Percentiles rank a stretch among this genome's conserved stretches.
These are phyloP conservation scores for Eucalyptus cloeziana DNA, from an alignment of 345 rosid genomes.

Conservation along the genomic window DNA sequence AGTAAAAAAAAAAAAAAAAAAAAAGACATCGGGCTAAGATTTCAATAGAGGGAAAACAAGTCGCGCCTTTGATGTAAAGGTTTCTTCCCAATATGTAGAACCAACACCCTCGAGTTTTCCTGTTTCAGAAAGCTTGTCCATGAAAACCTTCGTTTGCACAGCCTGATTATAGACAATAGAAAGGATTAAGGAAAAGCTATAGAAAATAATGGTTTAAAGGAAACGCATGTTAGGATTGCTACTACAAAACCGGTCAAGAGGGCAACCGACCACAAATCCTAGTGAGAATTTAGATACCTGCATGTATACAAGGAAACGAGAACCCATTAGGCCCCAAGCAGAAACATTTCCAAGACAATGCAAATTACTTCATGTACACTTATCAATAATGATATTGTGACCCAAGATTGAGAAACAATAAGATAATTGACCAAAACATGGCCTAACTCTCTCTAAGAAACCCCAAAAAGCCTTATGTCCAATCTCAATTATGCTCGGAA, in stretches of 20 bases:
- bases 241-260: slow-evolving; percentile 21
- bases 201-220: background rate
- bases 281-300: slow-evolving; percentile 59
- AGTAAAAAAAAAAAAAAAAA: no score
- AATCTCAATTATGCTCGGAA: fast-evolving
- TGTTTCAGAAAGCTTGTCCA: slow-evolving; percentile 44
- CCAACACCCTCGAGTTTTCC: slow-evolving; percentile 48
- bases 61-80: slow-evolving; percentile 62
- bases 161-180: slow-evolving; percentile 19
- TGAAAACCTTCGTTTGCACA: slow-evolving; percentile 40
- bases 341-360: background rate
- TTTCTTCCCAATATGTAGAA: slow-evolving; percentile 75
- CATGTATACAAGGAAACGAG: background rate
- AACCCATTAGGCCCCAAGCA: background rate
- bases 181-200: background rate
- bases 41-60: background rate
- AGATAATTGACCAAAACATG: background rate
- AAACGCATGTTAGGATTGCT: slow-evolving; percentile 19
- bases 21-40: background rate
- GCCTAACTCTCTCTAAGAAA: background rate
- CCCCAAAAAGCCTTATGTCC: background rate
- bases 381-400: background rate
- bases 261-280: slow-evolving; percentile 79
- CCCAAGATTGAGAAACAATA: background rate
- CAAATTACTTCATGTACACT: background rate